A percentile compares a stretch with the other conserved stretches of the same genome.
Evolutionary conservation across 495 filamentous ascomycete species (phyloP).

Genomic region (Podospora pseudocomata): DNA sequence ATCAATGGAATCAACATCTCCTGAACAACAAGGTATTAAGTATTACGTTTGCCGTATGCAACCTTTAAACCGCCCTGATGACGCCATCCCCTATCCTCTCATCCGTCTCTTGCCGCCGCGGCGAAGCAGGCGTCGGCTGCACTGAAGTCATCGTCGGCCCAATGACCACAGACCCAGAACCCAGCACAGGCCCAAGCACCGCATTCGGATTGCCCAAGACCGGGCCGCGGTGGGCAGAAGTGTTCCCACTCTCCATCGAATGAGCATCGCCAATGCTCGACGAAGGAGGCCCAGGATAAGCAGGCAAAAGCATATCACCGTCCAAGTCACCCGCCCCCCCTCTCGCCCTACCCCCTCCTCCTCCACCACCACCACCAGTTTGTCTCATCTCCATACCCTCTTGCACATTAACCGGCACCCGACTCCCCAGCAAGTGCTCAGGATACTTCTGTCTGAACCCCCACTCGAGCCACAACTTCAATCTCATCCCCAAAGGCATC

Average conservation of each 20-base stretch:
- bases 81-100: neutral
- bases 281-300: neutral
- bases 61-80: no score
- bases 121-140: neutral
- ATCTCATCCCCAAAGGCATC: constrained; percentile 35
- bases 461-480: constrained; percentile 47
- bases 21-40: no score
- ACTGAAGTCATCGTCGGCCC: neutral
- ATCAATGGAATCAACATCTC: no score
- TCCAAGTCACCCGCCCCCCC: no score
- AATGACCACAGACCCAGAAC: neutral
- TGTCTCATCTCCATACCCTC: neutral
- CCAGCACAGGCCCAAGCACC: neutral
- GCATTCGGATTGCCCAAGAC: neutral
- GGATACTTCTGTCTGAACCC: constrained; percentile 51
- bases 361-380: neutral
- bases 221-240: neutral
- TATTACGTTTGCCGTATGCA: no score
- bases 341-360: neutral
- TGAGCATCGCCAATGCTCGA: neutral
- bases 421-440: constrained; percentile 23
- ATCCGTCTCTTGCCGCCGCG: neutral
- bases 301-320: neutral
- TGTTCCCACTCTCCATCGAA: neutral
- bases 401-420: neutral